Evolutionary conservation across 2,329 filamentous ascomycete genomes (phyloP).

Genomic region (Apiospora sp.): DNA sequence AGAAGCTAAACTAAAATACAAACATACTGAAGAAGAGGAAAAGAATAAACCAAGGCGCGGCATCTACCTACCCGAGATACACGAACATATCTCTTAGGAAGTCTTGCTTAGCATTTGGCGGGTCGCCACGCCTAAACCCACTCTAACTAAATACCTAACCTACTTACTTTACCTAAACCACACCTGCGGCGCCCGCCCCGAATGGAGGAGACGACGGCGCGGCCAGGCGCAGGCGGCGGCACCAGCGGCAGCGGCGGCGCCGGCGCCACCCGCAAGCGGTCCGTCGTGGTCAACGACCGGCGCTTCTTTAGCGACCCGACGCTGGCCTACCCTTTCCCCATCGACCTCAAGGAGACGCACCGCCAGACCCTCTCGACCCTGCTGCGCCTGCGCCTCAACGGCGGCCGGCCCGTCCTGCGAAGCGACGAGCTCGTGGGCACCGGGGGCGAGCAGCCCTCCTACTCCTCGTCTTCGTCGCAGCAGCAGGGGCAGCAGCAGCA

Average conservation of each 20-base stretch:
- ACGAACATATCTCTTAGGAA: too few species aligned
- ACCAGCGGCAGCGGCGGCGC: background rate
- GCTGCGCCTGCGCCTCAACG: conserved; percentile 63
- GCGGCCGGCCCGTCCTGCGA: conserved; percentile 46
- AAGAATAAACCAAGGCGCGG: too few species aligned
- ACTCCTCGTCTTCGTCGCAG: background rate
- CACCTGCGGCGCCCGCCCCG: background rate
- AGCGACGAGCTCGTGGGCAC: conserved; percentile 40
- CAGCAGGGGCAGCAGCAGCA: background rate
- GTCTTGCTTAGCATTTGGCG: too few species aligned
- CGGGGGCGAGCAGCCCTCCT: background rate
- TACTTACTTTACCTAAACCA: background rate
- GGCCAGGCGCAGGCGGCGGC: background rate
- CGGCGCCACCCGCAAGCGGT: conserved; percentile 1
- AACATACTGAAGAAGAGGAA: background rate
- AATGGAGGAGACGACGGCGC: background rate
- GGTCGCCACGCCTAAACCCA: too few species aligned
- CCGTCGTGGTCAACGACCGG: conserved; percentile 18
- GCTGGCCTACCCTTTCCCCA: conserved; percentile 67
- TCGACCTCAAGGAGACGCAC: conserved; percentile 69
- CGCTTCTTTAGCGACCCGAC: conserved; percentile 30
- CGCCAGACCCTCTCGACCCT: conserved; percentile 68
- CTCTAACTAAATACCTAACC: too few species aligned
- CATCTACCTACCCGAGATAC: background rate
- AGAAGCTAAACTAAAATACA: too few species aligned